A percentile compares a stretch with the other conserved stretches of the same genome.
Evolutionary conservation across 23 red algal genomes (phyloP).

Genomic region (Pyropia haitanensis): DNA sequence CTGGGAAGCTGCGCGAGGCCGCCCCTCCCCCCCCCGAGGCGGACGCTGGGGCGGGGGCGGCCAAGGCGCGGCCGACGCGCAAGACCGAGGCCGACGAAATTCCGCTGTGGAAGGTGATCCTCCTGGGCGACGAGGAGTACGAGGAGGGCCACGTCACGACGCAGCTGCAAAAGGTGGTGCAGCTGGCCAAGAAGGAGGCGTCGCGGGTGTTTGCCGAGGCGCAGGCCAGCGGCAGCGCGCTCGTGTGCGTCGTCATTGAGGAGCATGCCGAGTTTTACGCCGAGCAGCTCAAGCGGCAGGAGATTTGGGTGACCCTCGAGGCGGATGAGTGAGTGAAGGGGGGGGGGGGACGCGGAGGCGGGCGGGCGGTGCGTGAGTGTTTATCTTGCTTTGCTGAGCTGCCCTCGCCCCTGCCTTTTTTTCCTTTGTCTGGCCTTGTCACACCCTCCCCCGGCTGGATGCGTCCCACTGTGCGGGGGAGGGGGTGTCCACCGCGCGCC

Average conservation of each 20-base stretch:
- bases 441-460: no score
- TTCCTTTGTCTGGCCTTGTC: no score
- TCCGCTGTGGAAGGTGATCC: conserved; percentile 93
- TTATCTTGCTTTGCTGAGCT: no score
- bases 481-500: no score
- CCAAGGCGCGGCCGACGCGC: conserved; percentile 62
- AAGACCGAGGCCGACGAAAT: conserved; percentile 83
- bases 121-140: conserved; percentile 97
- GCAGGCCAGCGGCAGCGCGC: conserved; percentile 46
- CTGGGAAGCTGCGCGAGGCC: conserved; percentile 20
- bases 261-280: conserved; percentile 99
- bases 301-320: conserved; percentile 88
- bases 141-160: conserved; percentile 79
- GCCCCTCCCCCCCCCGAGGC: conserved; percentile 32
- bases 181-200: conserved; percentile 86
- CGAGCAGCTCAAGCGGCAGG: conserved; percentile 73
- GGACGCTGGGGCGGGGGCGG: conserved; percentile 49
- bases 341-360: not conserved
- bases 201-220: conserved; percentile 73
- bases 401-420: no score
- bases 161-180: conserved; percentile 77
- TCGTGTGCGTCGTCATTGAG: conserved; percentile 81
- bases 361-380: not conserved
- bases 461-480: no score
- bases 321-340: conserved; percentile 43